Evolutionary conservation across 768 basidiomycete species (phyloP).

Genomic region (Pleurotus giganteus): DNA sequence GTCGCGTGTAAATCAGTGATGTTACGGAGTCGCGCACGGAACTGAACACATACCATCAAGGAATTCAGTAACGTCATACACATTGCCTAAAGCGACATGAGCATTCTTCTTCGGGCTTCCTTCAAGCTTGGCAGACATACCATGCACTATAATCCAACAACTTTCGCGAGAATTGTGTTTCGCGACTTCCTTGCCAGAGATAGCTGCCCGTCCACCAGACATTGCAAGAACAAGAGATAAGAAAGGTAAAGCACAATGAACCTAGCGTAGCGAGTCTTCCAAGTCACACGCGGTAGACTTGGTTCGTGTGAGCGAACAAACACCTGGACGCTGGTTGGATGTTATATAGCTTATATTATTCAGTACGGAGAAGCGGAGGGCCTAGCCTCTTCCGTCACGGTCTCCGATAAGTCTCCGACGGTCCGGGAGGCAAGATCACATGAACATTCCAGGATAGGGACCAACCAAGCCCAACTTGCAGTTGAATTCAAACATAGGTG

Average conservation of each 20-base stretch:
- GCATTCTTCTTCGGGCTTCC: constrained; percentile 11
- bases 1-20: background rate
- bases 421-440: no score
- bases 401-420: no score
- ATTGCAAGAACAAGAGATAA: background rate
- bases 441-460: no score
- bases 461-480: no score
- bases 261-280: background rate
- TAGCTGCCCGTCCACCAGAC: constrained; percentile 10
- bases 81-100: constrained; percentile 46
- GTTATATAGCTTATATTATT: no score
- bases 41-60: constrained; percentile 50
- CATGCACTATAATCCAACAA: constrained; percentile 86
- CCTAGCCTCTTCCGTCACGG: no score
- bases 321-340: no score
- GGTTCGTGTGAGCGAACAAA: no score
- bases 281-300: no score
- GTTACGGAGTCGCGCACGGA: background rate
- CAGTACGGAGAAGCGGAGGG: no score
- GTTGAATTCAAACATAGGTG: no score
- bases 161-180: constrained; percentile 56
- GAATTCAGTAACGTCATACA: constrained; percentile 80
- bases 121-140: constrained; percentile 31
- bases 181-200: constrained; percentile 52
- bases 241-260: background rate